phyloP scores from a whole-genome alignment of 768 basidiomycete species.

The Psilocybe azurescens region DNA sequence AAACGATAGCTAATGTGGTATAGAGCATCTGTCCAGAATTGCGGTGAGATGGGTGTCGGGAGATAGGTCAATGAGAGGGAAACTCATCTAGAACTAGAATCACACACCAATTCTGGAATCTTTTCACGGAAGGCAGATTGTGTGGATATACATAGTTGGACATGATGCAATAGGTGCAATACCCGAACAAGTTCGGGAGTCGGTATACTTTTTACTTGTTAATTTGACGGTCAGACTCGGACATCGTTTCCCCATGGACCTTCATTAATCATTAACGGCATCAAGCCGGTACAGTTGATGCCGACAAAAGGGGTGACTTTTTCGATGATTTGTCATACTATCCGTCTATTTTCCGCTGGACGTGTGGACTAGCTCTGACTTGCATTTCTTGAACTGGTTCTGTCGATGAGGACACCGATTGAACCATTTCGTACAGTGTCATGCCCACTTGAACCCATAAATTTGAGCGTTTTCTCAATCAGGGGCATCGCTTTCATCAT shows the following conservation, averaged over 20 bases:
- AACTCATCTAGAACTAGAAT: no score
- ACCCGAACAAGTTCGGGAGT: no score
- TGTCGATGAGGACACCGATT: background rate
- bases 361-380: background rate
- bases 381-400: background rate
- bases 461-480: background rate
- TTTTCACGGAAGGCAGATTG: background rate
- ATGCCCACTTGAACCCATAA: background rate
- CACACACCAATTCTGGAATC: background rate
- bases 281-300: no score
- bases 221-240: no score
- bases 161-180: slow-evolving; percentile 1
- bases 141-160: background rate
- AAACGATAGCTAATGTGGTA: no score
- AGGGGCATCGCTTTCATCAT: background rate
- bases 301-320: no score
- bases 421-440: background rate
- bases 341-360: background rate
- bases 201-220: no score
- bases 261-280: no score
- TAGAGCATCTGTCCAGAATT: no score
- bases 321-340: slow-evolving; percentile 1
- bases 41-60: no score
- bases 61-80: no score
- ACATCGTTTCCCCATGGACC: no score